Evolutionary conservation across 2,329 filamentous ascomycete species (phyloP), one percentile per base, ranked within the genome.

Genomic region (Nigrospora sphaerica): DNA sequence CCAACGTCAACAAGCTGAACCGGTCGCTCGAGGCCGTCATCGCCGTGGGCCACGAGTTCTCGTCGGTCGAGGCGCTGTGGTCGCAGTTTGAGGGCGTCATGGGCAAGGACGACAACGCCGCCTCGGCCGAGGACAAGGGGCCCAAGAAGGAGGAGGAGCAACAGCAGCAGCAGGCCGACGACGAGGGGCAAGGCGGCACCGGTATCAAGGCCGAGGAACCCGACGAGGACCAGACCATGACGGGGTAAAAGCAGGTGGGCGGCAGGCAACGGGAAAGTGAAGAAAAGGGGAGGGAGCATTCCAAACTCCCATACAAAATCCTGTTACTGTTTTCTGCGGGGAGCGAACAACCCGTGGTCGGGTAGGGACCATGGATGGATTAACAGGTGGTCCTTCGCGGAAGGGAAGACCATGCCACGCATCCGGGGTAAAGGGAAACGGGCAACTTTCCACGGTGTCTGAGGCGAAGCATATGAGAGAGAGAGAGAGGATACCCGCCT

Each of bases 61-160:
- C 87, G n/a, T 91, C 89, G 4, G 93, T 98, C 38, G 93, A 98
- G 66, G 90, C 89, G 31, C 77, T 98, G 14, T 98, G 93, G 93
- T 95, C 88, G 35, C 89, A 95, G 60, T 97, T 98, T 61, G 93
- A 98, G 70, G 87, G 85, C 55, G 91, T 97, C 57, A 97, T 96
- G 91, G 88, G 81, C 10, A 88, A 85, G 59, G 78, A 85, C 46
- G 17, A 16, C 13, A 32, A 36, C 2, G 32, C 17, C 4, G 13
- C 17, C 1, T 18, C 17, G 2, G 13, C 12, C 39, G 42, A 44
- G 33, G 50, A 42, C 28, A 50, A 55, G 42, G 62, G 51, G 39
- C 53, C 53, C 39, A 56, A 57, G 33, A 50, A 52, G 9, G 40
- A 38, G 12, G 39, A 39, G 17, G 45, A 44, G 16, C 37, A 28